Evolutionary conservation across 208 protist genomes (phyloP).

Genomic region (Borovskyia barvae): DNA sequence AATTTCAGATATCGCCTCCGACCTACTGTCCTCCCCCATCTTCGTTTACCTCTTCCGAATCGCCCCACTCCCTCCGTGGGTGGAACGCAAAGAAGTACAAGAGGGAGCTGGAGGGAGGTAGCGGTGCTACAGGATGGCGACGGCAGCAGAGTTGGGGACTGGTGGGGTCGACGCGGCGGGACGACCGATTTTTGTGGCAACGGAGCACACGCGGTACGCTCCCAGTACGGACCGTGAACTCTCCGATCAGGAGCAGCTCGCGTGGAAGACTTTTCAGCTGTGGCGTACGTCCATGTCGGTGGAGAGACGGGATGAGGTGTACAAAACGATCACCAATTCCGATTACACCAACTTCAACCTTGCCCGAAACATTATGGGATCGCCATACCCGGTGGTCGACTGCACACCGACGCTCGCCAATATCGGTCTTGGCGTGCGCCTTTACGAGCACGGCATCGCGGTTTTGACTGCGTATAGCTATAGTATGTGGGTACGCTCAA

Average conservation of each 20-base stretch:
- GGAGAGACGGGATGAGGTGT: constrained; percentile 80
- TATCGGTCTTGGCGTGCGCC: constrained; percentile 49
- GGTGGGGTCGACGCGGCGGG: constrained; percentile 51
- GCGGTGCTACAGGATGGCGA: constrained; percentile 42
- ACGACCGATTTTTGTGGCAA: constrained; percentile 80
- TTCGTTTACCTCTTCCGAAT: too few species aligned
- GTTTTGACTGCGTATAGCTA: constrained; percentile 37
- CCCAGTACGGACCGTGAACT: constrained; percentile 66
- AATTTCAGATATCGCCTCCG: too few species aligned
- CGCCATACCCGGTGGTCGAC: constrained; percentile 81
- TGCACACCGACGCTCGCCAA: constrained; percentile 45
- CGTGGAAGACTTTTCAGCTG: constrained; percentile 89
- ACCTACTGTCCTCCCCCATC: neutral
- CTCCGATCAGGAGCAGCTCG: constrained; percentile 82
- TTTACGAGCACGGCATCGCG: constrained; percentile 76
- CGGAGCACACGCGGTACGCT: constrained; percentile 68
- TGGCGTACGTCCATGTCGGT: constrained; percentile 76
- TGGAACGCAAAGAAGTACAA: too few species aligned
- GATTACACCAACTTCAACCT: constrained; percentile 87
- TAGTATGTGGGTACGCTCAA: constrained; percentile 69
- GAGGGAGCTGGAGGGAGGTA: too few species aligned
- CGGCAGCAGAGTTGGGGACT: constrained; percentile 47
- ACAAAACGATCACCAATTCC: constrained; percentile 62
- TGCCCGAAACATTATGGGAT: constrained; percentile 76
- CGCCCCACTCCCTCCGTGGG: too few species aligned